These are phyloP conservation scores for Leccinum pachyderme DNA, from an alignment of 1,284 basidiomycete genomes.

Conservation along the genomic window DNA sequence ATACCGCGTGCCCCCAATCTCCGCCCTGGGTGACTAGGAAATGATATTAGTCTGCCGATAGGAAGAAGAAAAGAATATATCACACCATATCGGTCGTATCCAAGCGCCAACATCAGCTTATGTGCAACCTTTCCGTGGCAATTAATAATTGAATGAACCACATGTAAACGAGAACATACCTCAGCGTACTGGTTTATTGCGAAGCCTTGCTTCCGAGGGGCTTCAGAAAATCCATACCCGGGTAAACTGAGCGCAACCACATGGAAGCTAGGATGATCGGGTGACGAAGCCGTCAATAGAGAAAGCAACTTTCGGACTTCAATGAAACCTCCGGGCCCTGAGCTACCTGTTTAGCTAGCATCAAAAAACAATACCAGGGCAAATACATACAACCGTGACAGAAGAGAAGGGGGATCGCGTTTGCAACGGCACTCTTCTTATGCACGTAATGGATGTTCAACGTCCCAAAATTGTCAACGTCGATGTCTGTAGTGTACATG, in stretches of 20 bases:
- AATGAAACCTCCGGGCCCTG: constrained; percentile 61
- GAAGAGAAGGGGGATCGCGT: constrained; percentile 47
- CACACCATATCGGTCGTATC: constrained; percentile 53
- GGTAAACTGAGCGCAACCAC: constrained; percentile 56
- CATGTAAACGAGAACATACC: constrained; percentile 19
- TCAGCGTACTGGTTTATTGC: constrained; percentile 39
- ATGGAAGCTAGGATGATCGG: constrained; percentile 55
- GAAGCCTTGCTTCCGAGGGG: constrained; percentile 38
- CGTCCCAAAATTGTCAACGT: constrained; percentile 36
- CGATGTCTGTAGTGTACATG: constrained; percentile 43
- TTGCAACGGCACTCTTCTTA: constrained; percentile 32
- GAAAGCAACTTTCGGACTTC: constrained; percentile 58
- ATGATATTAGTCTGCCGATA: background rate
- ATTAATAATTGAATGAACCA: background rate
- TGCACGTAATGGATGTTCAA: constrained; percentile 47
- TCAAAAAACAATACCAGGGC: background rate
- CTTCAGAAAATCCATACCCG: constrained; percentile 55
- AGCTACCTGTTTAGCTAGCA: background rate
- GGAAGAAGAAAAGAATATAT: background rate
- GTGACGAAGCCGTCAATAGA: constrained; percentile 39
- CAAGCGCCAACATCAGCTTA: constrained; percentile 52
- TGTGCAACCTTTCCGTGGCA: constrained; percentile 30
- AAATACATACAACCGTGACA: constrained; percentile 44
- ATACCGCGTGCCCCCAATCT: constrained; percentile 48
- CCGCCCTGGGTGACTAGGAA: constrained; percentile 51